Base-by-base conservation (phyloP, 768 basidiomycete species). In the Pleurotus citrinopileatus region DNA sequence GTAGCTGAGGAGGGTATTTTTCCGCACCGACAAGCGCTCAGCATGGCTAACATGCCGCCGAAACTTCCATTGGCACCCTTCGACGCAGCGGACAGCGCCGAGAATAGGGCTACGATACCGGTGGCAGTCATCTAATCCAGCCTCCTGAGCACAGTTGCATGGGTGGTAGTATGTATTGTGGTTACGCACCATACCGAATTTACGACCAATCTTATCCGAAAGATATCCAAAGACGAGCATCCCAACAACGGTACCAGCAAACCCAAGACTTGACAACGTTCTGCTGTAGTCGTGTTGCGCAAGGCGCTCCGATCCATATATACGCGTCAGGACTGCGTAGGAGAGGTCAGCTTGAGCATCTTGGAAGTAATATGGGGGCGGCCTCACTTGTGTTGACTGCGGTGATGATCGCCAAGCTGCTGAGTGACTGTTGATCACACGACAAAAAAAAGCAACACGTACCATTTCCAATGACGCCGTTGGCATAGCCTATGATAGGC, bases 231-330 rank as follows among this genome's bases (percentile, higher is more conserved):
- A 29, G 12, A 7, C 29, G 20, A 34, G n/a, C 90, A 91, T 93
- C 29, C 94, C 93, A 8, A 92, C 76, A n/a, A 96, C 70, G 5
- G 87, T 90, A 12, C 94, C 94, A 26, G 86, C 94, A 59, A 96
- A 98, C 2, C 79, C 80, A 57, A 92, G 70, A 63, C 89, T 85
- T 53, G 76, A 78, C 40, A 96, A 70, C 1, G 79, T 77, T 13
- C 72, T 82, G 63, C 77, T 77, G 65, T 91, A 89, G 61, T 86
- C 79, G 55, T 82, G 68, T 8, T 70, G 60, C 6, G 61, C 63
- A 62, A 91, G 66, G 2, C 73, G 74, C 0, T 75, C 75, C 3
- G 77, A 58, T 52, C 84, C 84, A 64, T 95, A 95, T 32, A 93
- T 74, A 19, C 81, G 82, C 45, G 66, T 80, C 56, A 96, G 70